phyloP scores from a whole-genome alignment of 176 grass and related monocot genomes.

The Musa acuminata region DNA sequence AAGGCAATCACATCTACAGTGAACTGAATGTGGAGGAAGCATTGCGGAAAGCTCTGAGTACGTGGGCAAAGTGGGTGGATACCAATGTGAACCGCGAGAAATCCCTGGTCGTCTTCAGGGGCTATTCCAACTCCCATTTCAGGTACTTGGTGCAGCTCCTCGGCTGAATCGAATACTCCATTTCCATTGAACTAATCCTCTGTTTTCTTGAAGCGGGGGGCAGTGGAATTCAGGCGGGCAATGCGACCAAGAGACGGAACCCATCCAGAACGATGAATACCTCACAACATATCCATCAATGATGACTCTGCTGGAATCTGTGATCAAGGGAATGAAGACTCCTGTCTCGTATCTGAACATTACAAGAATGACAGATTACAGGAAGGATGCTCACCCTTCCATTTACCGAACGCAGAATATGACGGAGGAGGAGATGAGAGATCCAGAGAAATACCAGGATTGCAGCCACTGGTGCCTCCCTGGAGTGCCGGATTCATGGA shows the following conservation, averaged over 20 bases:
- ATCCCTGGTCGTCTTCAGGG: conserved; percentile 68
- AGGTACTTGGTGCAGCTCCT: conserved; percentile 21
- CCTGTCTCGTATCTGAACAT: conserved; percentile 74
- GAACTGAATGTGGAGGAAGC: conserved; percentile 70
- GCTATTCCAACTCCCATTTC: conserved; percentile 90
- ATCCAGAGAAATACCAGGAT: conserved; percentile 57
- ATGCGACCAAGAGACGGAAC: conserved; percentile 68
- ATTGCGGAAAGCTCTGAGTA: conserved; percentile 71
- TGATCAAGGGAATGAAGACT: conserved; percentile 77
- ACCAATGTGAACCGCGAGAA: conserved; percentile 63
- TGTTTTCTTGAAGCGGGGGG: conserved; percentile 53
- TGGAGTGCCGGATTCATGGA: conserved; percentile 84
- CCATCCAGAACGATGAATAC: conserved; percentile 63
- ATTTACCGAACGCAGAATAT: conserved; percentile 59
- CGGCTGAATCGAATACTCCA: background rate
- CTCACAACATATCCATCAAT: conserved; percentile 61
- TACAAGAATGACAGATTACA: conserved; percentile 86
- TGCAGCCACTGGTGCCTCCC: conserved; percentile 90
- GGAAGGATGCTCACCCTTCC: conserved; percentile 88
- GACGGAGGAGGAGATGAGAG: conserved; percentile 46
- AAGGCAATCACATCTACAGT: conserved; percentile 65
- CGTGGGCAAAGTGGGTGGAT: conserved; percentile 91
- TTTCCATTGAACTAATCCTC: conserved; percentile 5
- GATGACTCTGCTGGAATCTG: conserved; percentile 51
- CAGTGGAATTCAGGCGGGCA: conserved; percentile 97